Evolutionary conservation across 306 rosid genomes (phyloP).

Genomic region (Dalbergia cochinchinensis): DNA sequence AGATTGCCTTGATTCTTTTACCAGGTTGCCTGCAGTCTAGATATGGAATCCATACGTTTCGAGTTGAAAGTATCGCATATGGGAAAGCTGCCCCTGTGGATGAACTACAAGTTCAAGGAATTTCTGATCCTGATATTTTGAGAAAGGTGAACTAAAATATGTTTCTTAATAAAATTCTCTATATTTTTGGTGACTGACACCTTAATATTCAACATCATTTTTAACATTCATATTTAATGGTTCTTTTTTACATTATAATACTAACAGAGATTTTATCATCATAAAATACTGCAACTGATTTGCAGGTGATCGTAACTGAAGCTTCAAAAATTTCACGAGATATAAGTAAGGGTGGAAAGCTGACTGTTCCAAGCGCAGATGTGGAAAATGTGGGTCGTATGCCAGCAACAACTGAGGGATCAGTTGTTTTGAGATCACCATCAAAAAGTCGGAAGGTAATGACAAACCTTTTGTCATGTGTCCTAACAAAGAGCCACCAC

Average conservation of each 20-base stretch:
- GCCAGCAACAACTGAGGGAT: slow-evolving; percentile 60
- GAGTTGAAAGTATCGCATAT: slow-evolving; percentile 83
- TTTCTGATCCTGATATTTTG: slow-evolving; percentile 74
- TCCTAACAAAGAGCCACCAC: too few species aligned
- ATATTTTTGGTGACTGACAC: slow-evolving; percentile 22
- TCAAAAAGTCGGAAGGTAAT: slow-evolving; percentile 80
- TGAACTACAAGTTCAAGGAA: slow-evolving; percentile 89
- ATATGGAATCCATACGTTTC: slow-evolving; percentile 83
- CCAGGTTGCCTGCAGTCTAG: slow-evolving; percentile 89
- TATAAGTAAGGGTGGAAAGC: slow-evolving; percentile 59
- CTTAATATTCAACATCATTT: slow-evolving; percentile 9
- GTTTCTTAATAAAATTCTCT: slow-evolving; percentile 29
- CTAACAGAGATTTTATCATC: slow-evolving; percentile 25
- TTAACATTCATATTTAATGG: slow-evolving; percentile 4
- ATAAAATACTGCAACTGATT: slow-evolving; percentile 43
- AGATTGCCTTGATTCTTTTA: slow-evolving; percentile 23
- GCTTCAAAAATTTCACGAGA: slow-evolving; percentile 72
- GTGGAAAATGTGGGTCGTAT: slow-evolving; percentile 54
- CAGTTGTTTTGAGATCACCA: slow-evolving; percentile 71
- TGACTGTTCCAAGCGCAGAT: slow-evolving; percentile 48
- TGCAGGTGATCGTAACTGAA: slow-evolving; percentile 76
- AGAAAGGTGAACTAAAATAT: slow-evolving; percentile 68
- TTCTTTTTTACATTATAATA: slow-evolving; percentile 23
- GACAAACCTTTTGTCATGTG: background rate
- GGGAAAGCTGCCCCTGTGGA: slow-evolving; percentile 92